These are phyloP conservation scores for Nakazawaea holstii DNA, from an alignment of 805 yeast species.

Conservation along the genomic window DNA sequence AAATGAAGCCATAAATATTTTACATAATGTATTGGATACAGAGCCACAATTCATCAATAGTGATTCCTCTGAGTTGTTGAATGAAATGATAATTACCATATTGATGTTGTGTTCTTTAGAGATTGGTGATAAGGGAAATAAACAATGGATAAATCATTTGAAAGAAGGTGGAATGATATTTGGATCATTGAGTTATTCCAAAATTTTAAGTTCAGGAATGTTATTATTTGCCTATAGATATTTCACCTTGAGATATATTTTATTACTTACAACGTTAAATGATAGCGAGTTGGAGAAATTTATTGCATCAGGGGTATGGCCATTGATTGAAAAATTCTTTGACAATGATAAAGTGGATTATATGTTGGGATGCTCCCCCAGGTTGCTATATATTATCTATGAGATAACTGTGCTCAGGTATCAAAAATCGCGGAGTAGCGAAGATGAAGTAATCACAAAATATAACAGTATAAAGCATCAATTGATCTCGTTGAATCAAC, in stretches of 20 bases:
- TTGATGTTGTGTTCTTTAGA: slow-evolving; percentile 26
- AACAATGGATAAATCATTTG: slow-evolving; percentile 24
- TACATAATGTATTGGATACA: slow-evolving; percentile 22
- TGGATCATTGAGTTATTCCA: slow-evolving; percentile 16
- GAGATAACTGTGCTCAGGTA: slow-evolving; percentile 18
- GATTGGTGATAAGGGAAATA: slow-evolving; percentile 23
- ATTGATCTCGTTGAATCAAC: slow-evolving; percentile 12
- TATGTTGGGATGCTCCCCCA: slow-evolving; percentile 29
- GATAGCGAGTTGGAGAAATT: slow-evolving; percentile 14
- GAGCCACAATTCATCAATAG: slow-evolving; percentile 14
- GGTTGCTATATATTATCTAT: slow-evolving; percentile 20
- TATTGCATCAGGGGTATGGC: slow-evolving; percentile 19
- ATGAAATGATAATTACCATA: slow-evolving; percentile 23
- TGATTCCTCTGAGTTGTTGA: slow-evolving; percentile 15
- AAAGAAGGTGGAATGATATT: slow-evolving; percentile 26
- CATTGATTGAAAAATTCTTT: slow-evolving; percentile 19
- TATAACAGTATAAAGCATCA: slow-evolving; percentile 13
- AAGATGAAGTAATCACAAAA: neutral
- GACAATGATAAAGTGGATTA: slow-evolving; percentile 22
- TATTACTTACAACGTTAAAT: slow-evolving; percentile 21
- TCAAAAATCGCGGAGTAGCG: slow-evolving; percentile 2
- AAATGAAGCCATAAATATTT: slow-evolving; percentile 23
- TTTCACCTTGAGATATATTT: slow-evolving; percentile 24
- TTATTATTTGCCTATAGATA: slow-evolving; percentile 26
- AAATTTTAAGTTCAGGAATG: slow-evolving; percentile 18